phyloP scores from a whole-genome alignment of 306 rosid species.

The Dryas octopetala region DNA sequence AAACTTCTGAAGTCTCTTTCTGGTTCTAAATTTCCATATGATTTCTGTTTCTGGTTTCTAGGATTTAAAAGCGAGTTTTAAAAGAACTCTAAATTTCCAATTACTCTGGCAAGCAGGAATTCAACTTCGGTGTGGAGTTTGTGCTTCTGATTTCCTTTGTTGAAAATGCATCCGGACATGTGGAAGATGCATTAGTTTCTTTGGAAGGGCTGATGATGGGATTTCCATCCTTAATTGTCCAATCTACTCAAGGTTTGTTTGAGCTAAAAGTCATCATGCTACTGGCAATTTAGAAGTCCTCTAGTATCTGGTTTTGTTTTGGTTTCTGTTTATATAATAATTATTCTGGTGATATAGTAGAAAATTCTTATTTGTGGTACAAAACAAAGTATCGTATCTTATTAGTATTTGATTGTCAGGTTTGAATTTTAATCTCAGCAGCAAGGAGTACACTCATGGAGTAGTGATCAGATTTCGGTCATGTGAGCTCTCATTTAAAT shows the following conservation, averaged over 20 bases:
- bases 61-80: constrained; percentile 11
- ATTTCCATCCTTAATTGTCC: constrained; percentile 82
- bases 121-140: constrained; percentile 79
- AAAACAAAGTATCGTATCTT: neutral
- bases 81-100: constrained; percentile 6
- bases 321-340: neutral
- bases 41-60: constrained; percentile 1
- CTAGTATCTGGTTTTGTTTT: neutral
- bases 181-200: constrained; percentile 60
- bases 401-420: constrained; percentile 46
- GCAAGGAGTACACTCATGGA: constrained; percentile 70
- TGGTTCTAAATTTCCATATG: neutral
- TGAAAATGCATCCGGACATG: constrained; percentile 36
- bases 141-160: constrained; percentile 71
- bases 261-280: constrained; percentile 21
- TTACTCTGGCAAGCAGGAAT: constrained; percentile 56
- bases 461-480: constrained; percentile 80
- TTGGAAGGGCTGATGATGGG: constrained; percentile 44
- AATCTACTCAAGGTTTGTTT: constrained; percentile 70
- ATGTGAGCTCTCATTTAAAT: constrained; percentile 45
- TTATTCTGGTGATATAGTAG: neutral
- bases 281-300: constrained; percentile 12
- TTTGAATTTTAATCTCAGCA: constrained; percentile 59
- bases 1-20: neutral
- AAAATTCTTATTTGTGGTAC: constrained; percentile 5